Conservation (phyloP, 352 stramenopile genomes). For the Globisporangium sylvaticum region DNA sequence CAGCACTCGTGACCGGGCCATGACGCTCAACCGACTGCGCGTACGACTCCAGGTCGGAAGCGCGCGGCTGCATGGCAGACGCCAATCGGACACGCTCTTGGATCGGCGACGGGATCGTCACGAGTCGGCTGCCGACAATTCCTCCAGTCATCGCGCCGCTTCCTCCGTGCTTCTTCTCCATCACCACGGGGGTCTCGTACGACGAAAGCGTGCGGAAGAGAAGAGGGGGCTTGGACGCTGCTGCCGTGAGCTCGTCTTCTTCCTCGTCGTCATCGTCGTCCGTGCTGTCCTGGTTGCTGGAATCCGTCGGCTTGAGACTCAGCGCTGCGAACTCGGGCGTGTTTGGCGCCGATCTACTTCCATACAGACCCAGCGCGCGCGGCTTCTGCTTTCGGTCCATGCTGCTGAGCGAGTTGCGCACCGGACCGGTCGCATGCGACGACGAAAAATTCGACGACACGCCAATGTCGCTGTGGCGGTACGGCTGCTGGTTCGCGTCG, state of each 20-base stretch:
- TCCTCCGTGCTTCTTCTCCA: constrained; percentile 37
- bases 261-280: constrained; percentile 38
- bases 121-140: constrained; percentile 18
- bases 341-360: constrained; percentile 41
- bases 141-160: background rate
- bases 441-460: background rate
- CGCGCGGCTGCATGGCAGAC: constrained; percentile 25
- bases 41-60: constrained; percentile 59
- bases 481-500: constrained; percentile 13
- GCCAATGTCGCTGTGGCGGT: constrained; percentile 22
- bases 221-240: constrained; percentile 34
- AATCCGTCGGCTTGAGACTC: constrained; percentile 16
- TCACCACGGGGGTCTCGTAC: constrained; percentile 72
- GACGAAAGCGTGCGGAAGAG: constrained; percentile 76
- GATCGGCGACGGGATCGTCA: constrained; percentile 55
- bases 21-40: constrained; percentile 19
- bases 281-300: constrained; percentile 30
- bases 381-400: constrained; percentile 15
- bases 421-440: background rate
- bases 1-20: constrained; percentile 15
- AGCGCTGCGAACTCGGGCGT: constrained; percentile 39
- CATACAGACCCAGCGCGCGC: constrained; percentile 15
- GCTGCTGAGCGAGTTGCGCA: constrained; percentile 28
- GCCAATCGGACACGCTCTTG: constrained; percentile 63
- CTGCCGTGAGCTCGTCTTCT: constrained; percentile 20